These are phyloP conservation scores for Candida montana DNA, from an alignment of 805 yeast species.

Conservation along the genomic window DNA sequence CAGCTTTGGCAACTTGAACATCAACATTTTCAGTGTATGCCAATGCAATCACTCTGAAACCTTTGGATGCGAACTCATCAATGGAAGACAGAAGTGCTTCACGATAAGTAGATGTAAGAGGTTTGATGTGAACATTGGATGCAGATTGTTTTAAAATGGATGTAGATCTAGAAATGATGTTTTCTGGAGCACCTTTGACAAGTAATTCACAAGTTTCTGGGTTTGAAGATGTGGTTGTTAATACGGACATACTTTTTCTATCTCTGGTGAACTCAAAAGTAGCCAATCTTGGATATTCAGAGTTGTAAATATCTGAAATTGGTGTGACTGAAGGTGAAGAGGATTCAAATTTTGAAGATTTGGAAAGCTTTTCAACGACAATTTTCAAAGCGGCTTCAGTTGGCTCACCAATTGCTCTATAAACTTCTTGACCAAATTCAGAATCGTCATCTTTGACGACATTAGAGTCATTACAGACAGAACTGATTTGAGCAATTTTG, in stretches of 20 bases:
- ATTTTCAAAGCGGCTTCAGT: constrained; percentile 52
- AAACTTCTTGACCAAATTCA: constrained; percentile 28
- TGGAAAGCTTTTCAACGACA: constrained; percentile 27
- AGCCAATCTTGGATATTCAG: constrained; percentile 26
- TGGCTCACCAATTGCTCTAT: constrained; percentile 43
- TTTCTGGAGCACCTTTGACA: constrained; percentile 55
- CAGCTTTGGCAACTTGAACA: constrained; percentile 25
- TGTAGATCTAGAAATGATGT: constrained; percentile 37
- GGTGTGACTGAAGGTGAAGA: constrained; percentile 28
- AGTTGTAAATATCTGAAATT: constrained; percentile 21
- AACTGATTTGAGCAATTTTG: constrained; percentile 25
- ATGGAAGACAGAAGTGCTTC: constrained; percentile 30
- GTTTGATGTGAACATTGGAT: constrained; percentile 14
- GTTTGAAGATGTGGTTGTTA: constrained; percentile 27
- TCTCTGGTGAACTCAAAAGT: constrained; percentile 45
- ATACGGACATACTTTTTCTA: constrained; percentile 50
- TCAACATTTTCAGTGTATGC: constrained; percentile 31
- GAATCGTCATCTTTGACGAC: constrained; percentile 11
- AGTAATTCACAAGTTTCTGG: constrained; percentile 24
- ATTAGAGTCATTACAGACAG: constrained; percentile 35
- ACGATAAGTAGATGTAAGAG: constrained; percentile 30
- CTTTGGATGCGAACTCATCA: constrained; percentile 33
- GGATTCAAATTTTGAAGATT: constrained; percentile 25
- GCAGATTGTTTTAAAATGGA: constrained; percentile 30
- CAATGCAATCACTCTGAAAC: constrained; percentile 29